phyloP scores from a whole-genome alignment of 768 basidiomycete species.

The Lactarius sanguifluus region DNA sequence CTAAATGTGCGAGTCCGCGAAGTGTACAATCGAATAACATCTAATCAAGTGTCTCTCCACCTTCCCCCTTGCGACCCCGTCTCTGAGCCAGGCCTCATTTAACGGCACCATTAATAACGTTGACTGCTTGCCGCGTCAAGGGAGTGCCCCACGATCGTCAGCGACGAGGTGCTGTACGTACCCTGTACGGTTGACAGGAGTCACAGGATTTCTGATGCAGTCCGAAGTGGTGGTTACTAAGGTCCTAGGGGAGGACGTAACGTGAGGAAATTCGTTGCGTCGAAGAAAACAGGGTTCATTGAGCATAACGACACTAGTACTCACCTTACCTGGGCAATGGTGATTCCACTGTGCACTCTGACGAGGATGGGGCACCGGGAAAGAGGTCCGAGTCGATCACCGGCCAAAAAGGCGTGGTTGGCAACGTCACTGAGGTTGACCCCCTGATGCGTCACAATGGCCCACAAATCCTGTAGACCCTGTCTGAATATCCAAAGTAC shows the following conservation, averaged over 20 bases:
- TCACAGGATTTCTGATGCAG: conserved; percentile 41
- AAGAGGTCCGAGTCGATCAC: conserved; percentile 47
- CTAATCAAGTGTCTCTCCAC: background rate
- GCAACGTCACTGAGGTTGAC: too few relatives aligned
- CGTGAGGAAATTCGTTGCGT: background rate
- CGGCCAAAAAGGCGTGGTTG: too few relatives aligned
- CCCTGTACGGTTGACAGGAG: conserved; percentile 38
- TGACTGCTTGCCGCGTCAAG: conserved; percentile 31
- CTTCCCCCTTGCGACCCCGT: background rate
- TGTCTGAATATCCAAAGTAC: too few relatives aligned
- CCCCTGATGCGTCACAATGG: too few relatives aligned
- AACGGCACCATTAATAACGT: background rate
- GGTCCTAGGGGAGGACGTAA: too few relatives aligned
- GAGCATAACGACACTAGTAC: background rate
- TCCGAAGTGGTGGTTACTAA: conserved; percentile 25
- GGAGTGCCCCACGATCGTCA: conserved; percentile 43
- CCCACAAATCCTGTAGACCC: too few relatives aligned
- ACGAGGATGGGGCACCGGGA: conserved; percentile 49
- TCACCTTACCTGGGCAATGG: conserved; percentile 43
- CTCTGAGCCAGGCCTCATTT: background rate
- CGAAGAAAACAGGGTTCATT: background rate
- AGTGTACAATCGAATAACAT: background rate
- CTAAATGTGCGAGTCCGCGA: background rate
- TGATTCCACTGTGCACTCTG: conserved; percentile 55
- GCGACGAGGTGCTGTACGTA: conserved; percentile 39